A percentile compares a stretch with the other conserved stretches of the same genome.
These are phyloP conservation scores for Magnolia kwangsiensis DNA, from an alignment of 164 flowering plant species.

Conservation along the genomic window DNA sequence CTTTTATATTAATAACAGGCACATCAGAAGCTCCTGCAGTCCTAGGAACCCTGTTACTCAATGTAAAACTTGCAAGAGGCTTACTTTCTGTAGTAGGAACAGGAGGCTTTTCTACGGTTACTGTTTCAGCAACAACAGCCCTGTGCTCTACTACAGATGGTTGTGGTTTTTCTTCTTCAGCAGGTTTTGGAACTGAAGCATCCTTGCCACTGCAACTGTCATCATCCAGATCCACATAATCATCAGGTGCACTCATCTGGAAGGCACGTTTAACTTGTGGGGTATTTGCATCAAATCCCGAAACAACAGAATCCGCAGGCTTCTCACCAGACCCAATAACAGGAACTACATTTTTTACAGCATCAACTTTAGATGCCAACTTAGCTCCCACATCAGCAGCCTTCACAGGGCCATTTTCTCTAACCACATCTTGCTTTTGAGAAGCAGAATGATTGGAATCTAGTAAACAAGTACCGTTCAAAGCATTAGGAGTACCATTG, in stretches of 20 bases:
- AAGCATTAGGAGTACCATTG: conserved; percentile 25
- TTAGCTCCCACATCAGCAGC: conserved; percentile 6
- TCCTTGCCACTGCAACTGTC: conserved; percentile 28
- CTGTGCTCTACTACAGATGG: conserved; percentile 15
- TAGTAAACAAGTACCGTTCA: conserved; percentile 3
- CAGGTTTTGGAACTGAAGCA: conserved; percentile 13
- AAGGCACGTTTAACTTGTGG: conserved; percentile 51
- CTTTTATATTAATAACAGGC: conserved; percentile 22
- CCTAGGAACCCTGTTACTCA: conserved; percentile 15
- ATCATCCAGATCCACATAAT: conserved; percentile 64
- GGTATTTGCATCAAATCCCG: conserved; percentile 16
- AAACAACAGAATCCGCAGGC: conserved; percentile 18
- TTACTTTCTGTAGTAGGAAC: conserved; percentile 21
- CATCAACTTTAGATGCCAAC: conserved; percentile 19
- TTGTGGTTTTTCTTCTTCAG: conserved; percentile 23
- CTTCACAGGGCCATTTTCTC: conserved; percentile 38
- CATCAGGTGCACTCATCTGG: conserved; percentile 93
- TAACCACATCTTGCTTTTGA: conserved; percentile 26
- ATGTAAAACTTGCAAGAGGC: conserved; percentile 12
- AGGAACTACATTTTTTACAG: conserved; percentile 10
- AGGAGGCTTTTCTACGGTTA: conserved; percentile 21
- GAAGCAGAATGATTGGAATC: conserved; percentile 17
- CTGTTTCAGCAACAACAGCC: conserved; percentile 18
- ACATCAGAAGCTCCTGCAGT: conserved; percentile 23
- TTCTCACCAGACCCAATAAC: conserved; percentile 16